Base-by-base conservation (phyloP, 139 green algal genomes). In the Eudorina sp. region DNA sequence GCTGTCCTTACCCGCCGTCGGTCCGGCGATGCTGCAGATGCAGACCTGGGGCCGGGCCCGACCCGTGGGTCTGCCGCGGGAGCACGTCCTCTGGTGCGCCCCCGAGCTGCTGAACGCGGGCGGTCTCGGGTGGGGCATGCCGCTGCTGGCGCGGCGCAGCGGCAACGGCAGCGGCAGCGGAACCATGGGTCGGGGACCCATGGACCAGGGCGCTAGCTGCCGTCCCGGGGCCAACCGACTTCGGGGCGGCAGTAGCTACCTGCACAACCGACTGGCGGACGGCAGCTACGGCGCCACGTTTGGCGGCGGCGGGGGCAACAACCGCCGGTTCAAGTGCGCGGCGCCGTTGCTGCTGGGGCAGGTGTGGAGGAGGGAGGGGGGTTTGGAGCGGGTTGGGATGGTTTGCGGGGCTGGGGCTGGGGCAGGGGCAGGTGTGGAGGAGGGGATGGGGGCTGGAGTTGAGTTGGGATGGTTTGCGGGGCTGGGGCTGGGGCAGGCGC, bases 11-110 rank as follows among this genome's bases (percentile, higher is more conserved):
- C 81, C 81, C 9, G 62, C 64, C 8, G 31, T 87, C 41, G 31
- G 64, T 0, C 81, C 81, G 1, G 81, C 81, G 7, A 29, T 87
- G 64, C 81, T 87, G 16, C 81, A 87, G 64, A 16, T 87, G 45
- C 81, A 69, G 64, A 87, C 81, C 5, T 87, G 81, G 81, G 81
- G 81, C n/a, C 43, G 81, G 7, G 81, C 81, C 16, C 81, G 81
- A 31, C 81, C 66, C n/a, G 45, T 87, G 60, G 62, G 45, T 41
- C 31, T 87, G 45, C 81, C 81, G 0, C 43, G 64, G 3, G 81
- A 87, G 1, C 62, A 79, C n/a, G 45, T 87, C 31, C 36, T 87
- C 3, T 87, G 81, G 81, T 66, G 31, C n/a, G 81, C 81, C 0
- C 81, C 81, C 5, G 81, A 87, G 34, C 43, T 87, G 31, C 66